Evolutionary conservation across 2,329 filamentous ascomycete genomes (phyloP).

Genomic region (Corinectria fuckeliana): DNA sequence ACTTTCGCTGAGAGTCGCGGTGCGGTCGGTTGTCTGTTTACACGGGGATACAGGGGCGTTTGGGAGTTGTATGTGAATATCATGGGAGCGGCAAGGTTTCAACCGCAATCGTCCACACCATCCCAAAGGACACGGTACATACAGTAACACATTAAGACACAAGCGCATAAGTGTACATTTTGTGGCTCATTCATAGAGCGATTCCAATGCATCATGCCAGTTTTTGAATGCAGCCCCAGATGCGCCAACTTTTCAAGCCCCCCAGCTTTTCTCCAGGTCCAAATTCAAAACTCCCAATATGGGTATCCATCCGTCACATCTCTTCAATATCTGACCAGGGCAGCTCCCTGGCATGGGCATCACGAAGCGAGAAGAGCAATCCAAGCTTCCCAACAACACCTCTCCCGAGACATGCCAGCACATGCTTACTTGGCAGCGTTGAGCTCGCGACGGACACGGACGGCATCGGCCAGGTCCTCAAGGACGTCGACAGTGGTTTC

Average conservation of each 20-base stretch:
- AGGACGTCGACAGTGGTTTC: constrained; percentile 81
- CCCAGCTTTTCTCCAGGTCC: constrained; percentile 26
- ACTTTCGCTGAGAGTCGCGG: constrained; percentile 24
- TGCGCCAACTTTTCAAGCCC: constrained; percentile 35
- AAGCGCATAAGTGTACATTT: neutral
- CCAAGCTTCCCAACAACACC: neutral
- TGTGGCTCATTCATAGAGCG: constrained; percentile 17
- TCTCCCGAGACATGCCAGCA: constrained; percentile 34
- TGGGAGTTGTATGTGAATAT: constrained; percentile 13
- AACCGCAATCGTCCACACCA: constrained; percentile 6
- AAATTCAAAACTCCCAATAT: constrained; percentile 35
- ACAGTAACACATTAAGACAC: neutral
- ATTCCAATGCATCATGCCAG: constrained; percentile 30
- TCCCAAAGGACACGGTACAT: constrained; percentile 15
- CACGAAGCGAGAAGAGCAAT: constrained; percentile 17
- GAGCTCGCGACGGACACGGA: constrained; percentile 73
- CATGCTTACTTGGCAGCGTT: constrained; percentile 46
- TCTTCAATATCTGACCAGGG: constrained; percentile 1
- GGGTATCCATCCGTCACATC: constrained; percentile 11
- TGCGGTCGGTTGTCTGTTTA: constrained; percentile 7
- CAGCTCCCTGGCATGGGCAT: constrained; percentile 7
- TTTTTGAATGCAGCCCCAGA: constrained; percentile 37
- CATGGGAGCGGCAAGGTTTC: constrained; percentile 4
- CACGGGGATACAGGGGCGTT: constrained; percentile 10
- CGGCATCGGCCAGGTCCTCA: constrained; percentile 83